Evolutionary conservation across 441 rosid genomes (phyloP), one percentile per base, ranked within the genome.

Genomic region (Erodium texanum): DNA sequence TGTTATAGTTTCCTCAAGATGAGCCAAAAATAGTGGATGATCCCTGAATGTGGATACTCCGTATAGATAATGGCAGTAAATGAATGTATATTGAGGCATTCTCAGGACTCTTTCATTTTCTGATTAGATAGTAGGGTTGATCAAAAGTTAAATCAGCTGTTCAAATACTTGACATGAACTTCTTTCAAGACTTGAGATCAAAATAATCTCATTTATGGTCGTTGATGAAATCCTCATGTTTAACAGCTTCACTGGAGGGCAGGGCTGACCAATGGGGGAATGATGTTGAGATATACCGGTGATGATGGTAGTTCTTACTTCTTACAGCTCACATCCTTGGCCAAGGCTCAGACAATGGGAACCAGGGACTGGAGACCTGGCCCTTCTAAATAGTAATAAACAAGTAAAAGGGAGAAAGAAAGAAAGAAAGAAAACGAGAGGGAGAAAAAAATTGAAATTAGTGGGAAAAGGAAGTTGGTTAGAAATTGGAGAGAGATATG

Each of bases 371-470:
- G 23, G 14, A 59, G 29, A 59, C 12, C 23, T 23, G 64, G 56
- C 56, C 20, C 56, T 48, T 48, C 56, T 48, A n/a, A 48, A 48
- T 14, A 16, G 19, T 48, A n/a, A 48, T 48, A 48, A n/a, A 48
- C 43, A 48, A 3, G 7, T 48, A 48, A 48, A 48, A 48, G 56
- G 9, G n/a, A n/a, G n/a, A 41, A 41, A 1, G 11, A 12, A 41
- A 41, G 48, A 38, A 38, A 38, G 8, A 48, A 48, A 48, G 56
- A n/a, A 2, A 29, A 43, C 15, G 66, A 45, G 14, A 23, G 48
- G 11, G 43, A 65, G 6, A 62, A 29, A 18, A 18, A 75, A 56
- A 56, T 56, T 56, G 15, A 56, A 56, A 20, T 56, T 20, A 56
- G 24, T 56, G 62, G 62, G 24, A 9, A 22, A 56, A 27, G 20